A percentile compares a stretch with the other conserved stretches of the same genome.
Conservation (phyloP, 306 rosid genomes). For the Comarum palustre region DNA sequence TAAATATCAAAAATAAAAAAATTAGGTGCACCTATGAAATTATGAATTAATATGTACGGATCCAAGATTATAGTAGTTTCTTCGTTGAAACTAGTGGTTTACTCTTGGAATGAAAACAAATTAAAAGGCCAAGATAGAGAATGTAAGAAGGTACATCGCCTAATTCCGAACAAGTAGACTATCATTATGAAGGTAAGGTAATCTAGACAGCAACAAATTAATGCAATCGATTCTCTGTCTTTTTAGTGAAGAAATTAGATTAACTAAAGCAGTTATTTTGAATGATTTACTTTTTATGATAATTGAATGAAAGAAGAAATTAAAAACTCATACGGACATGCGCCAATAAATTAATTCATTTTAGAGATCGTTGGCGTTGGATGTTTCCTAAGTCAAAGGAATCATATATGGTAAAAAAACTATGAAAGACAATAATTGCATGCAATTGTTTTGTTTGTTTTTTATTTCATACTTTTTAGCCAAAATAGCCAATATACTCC, state of each 20-base stretch:
- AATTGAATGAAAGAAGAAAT: neutral
- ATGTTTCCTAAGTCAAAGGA: neutral
- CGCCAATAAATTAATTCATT: neutral
- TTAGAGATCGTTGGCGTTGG: neutral
- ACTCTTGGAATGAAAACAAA: neutral
- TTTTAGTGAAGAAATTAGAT: neutral
- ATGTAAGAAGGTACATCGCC: neutral
- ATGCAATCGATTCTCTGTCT: neutral
- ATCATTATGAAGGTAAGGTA: neutral
- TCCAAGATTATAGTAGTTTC: neutral
- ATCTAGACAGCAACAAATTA: neutral
- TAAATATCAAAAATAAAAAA: too few relatives aligned
- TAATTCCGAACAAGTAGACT: neutral
- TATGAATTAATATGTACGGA: too few relatives aligned
- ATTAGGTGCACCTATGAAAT: too few relatives aligned
- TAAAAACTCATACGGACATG: neutral
- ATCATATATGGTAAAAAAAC: neutral
- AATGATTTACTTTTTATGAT: neutral
- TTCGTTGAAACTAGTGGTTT: neutral
- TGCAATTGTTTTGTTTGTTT: too few relatives aligned
- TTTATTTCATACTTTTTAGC: too few relatives aligned
- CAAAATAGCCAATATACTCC: too few relatives aligned
- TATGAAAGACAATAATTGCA: neutral
- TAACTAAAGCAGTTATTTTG: neutral
- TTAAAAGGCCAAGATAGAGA: neutral